Conservation (phyloP, 306 rosid genomes). For the Fagus sylvatica region DNA sequence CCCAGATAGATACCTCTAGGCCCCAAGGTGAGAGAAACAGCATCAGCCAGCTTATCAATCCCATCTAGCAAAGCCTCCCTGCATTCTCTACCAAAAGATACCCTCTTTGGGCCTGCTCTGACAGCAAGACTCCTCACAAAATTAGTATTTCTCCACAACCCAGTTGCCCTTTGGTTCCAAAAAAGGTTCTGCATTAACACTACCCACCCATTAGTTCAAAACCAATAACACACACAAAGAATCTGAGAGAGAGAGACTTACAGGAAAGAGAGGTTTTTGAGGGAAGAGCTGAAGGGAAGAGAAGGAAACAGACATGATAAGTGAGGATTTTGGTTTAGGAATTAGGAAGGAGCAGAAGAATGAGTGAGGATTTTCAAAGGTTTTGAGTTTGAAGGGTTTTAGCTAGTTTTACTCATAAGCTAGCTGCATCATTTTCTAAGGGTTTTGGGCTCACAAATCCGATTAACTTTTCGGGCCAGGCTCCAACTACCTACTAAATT, state of each 20-base stretch:
- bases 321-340: background rate
- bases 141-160: slow-evolving; percentile 35
- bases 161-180: slow-evolving; percentile 35
- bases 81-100: slow-evolving; percentile 70
- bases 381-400: background rate
- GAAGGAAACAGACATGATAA: slow-evolving; percentile 22
- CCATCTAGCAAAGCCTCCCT: slow-evolving; percentile 66
- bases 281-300: slow-evolving; percentile 26
- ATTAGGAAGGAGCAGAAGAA: too few relatives aligned
- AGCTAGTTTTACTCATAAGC: background rate
- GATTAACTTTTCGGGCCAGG: background rate
- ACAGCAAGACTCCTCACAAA: slow-evolving; percentile 32
- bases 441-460: background rate
- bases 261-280: slow-evolving; percentile 31
- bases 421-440: too few relatives aligned
- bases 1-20: slow-evolving; percentile 63
- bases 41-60: slow-evolving; percentile 95
- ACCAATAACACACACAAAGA: background rate
- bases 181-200: slow-evolving; percentile 39
- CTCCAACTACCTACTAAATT: background rate
- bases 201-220: background rate
- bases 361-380: background rate
- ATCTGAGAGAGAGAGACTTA: slow-evolving; percentile 25
- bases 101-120: slow-evolving; percentile 73
- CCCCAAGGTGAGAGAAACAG: slow-evolving; percentile 91